Evolutionary conservation across 2,329 filamentous ascomycete species (phyloP), one percentile per base, ranked within the genome.

Genomic region (Acephala macrosclerotiorum): DNA sequence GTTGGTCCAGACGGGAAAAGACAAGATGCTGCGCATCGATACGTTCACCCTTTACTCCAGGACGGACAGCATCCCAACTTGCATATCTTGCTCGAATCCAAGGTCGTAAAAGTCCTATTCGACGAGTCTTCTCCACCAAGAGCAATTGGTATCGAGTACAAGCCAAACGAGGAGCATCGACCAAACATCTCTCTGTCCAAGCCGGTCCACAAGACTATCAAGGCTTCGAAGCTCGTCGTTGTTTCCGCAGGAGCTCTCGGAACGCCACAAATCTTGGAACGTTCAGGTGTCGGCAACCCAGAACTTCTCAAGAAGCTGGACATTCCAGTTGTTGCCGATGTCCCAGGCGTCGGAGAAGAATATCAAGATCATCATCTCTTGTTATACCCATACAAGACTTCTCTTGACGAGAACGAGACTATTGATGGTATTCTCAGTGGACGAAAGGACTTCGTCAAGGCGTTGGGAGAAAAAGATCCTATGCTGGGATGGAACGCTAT

Each of bases 121-220:
- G 80, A 85, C 3, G 78, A 80, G 2, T 81, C 79, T 29, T 71
- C 72, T 22, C 74, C 74, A 25, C 86, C 81, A 49, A 75, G 79
- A 45, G 89, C 89, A 2, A 78, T 82, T 0, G 89, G 88, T 0
- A 82, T 91, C 1, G 85, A 90, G 70, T 88, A 85, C 68, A 80
- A 83, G 22, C 82, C 83, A 33, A 85, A 82, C 68, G 76, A 79
- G 16, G 77, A 77, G 2, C 80, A 80, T 70, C 78, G 83, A 61
- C 78, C 76, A 33, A 60, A 64, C 3, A 53, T 74, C 20, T 64
- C 72, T 22, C 68, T 74, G 62, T 67, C 72, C 63, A 75, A 76
- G 69, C 71, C 74, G 36, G 35, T 74, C 18, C 71, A 73, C 57
- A 74, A 75, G 29, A 78, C 71, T 0, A 76, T 89, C 20, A 80